Conservation (phyloP, 1,139 yeast species). For the Saccharomyces hybrid region DNA sequence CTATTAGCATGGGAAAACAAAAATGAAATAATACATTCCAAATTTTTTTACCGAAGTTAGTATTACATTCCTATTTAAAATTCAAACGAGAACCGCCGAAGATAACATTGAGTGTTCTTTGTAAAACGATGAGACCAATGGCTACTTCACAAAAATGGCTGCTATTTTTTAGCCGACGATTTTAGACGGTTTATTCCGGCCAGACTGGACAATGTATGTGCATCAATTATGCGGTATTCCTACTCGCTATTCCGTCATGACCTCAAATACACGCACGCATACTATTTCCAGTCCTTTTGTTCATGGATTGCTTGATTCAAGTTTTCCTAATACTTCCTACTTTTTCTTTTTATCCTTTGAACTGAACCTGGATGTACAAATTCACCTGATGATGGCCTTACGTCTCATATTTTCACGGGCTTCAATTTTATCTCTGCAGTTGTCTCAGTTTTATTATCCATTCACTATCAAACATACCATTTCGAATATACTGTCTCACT, state of each 20-base stretch:
- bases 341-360: not conserved
- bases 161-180: no score
- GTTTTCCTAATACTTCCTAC: no score
- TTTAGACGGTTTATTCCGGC: no score
- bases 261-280: no score
- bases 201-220: no score
- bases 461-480: not conserved
- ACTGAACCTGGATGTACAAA: not conserved
- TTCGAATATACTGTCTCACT: not conserved
- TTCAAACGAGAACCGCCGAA: not conserved
- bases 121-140: not conserved
- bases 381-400: not conserved
- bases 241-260: no score
- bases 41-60: not conserved
- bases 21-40: not conserved
- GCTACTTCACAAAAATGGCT: not conserved
- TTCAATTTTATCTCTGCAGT: not conserved
- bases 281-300: no score
- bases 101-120: not conserved
- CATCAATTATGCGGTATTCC: no score
- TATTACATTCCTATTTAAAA: not conserved
- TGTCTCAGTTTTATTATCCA: not conserved
- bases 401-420: not conserved
- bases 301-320: no score
- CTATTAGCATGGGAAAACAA: slow-evolving; percentile 33